A percentile compares a stretch with the other conserved stretches of the same genome.
phyloP scores from a whole-genome alignment of 2,329 filamentous ascomycete genomes.

The Alternaria triticimaculans region DNA sequence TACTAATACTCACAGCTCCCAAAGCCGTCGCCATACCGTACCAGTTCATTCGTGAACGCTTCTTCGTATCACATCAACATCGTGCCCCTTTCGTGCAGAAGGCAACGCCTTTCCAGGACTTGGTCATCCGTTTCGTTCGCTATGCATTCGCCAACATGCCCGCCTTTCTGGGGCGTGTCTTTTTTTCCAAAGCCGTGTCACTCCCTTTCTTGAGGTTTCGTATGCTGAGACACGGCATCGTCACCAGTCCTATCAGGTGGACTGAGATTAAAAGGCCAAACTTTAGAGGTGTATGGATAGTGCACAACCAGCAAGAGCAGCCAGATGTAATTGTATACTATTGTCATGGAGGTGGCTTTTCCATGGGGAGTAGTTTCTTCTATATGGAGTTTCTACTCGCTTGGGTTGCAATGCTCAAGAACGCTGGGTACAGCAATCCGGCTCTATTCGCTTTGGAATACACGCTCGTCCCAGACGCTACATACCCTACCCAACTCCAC shows the following conservation, averaged over 20 bases:
- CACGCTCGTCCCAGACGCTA: conserved; percentile 75
- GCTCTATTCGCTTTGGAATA: conserved; percentile 83
- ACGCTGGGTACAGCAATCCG: conserved; percentile 73
- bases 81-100: conserved; percentile 70
- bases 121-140: conserved; percentile 77
- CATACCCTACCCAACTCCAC: conserved; percentile 75
- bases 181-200: conserved; percentile 77
- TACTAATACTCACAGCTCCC: conserved; percentile 39
- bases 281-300: conserved; percentile 74
- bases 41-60: conserved; percentile 65
- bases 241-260: conserved; percentile 69
- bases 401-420: conserved; percentile 70
- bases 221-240: conserved; percentile 74
- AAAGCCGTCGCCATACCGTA: conserved; percentile 66
- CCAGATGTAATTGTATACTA: conserved; percentile 85
- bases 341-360: conserved; percentile 82
- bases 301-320: conserved; percentile 62
- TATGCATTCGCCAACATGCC: conserved; percentile 79
- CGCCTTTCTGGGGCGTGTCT: conserved; percentile 72
- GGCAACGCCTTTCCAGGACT: conserved; percentile 76
- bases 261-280: conserved; percentile 61
- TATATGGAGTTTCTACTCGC: conserved; percentile 81
- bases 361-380: conserved; percentile 82
- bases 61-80: conserved; percentile 54
- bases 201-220: conserved; percentile 78